A percentile compares a stretch with the other conserved stretches of the same genome.
These are phyloP conservation scores for Helenozyma baotianmanensis DNA, from an alignment of 805 yeast species.

Conservation along the genomic window DNA sequence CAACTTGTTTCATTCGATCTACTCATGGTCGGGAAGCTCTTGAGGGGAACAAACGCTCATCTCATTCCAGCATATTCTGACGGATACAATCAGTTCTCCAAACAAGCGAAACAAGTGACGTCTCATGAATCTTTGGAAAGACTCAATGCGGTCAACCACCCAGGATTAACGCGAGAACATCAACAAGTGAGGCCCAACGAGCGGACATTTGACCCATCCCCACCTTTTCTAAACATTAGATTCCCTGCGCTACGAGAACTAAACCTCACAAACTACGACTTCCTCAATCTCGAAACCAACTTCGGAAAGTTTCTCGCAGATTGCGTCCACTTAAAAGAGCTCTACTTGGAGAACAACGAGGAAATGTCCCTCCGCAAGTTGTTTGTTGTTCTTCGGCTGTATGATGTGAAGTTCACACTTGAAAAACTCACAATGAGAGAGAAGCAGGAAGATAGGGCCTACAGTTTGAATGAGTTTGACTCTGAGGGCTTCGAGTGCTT, in stretches of 20 bases:
- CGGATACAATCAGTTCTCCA: conserved; percentile 8
- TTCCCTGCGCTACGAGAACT: conserved; percentile 24
- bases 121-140: conserved; percentile 11
- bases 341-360: conserved; percentile 32
- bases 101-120: background rate
- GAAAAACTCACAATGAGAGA: conserved; percentile 29
- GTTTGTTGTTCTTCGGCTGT: conserved; percentile 25
- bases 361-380: conserved; percentile 24
- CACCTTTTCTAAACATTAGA: conserved; percentile 17
- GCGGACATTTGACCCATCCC: conserved; percentile 22
- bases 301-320: conserved; percentile 25
- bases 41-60: conserved; percentile 15
- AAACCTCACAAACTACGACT: conserved; percentile 30
- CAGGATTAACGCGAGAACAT: conserved; percentile 15
- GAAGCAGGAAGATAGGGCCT: conserved; percentile 14
- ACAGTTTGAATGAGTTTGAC: conserved; percentile 24
- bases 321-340: conserved; percentile 13
- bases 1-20: conserved; percentile 21
- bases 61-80: conserved; percentile 15
- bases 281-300: conserved; percentile 20
- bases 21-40: conserved; percentile 15
- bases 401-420: conserved; percentile 24
- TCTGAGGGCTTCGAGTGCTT: conserved; percentile 22
- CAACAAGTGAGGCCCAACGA: conserved; percentile 7
- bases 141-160: conserved; percentile 25